phyloP scores from a whole-genome alignment of 2,329 filamentous ascomycete species.

The Chaetomiaceae sp. region DNA sequence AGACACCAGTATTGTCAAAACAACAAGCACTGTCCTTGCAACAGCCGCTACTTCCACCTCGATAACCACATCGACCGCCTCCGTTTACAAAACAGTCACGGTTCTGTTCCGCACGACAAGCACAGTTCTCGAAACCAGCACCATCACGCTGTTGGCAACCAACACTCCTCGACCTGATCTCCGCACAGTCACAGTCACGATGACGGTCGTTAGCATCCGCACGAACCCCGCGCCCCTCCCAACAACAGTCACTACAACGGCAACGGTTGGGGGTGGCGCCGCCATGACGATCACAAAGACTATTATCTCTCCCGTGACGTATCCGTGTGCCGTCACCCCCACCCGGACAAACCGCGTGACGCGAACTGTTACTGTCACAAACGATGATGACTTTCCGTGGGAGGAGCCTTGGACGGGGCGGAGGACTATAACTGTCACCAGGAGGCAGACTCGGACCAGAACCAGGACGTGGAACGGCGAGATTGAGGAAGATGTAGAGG shows the following conservation, averaged over 20 bases:
- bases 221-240: background rate
- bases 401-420: background rate
- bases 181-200: background rate
- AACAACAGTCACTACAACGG: background rate
- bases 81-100: background rate
- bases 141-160: background rate
- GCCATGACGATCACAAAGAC: background rate
- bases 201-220: background rate
- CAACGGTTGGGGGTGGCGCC: background rate
- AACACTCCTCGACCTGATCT: background rate
- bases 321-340: background rate
- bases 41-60: background rate
- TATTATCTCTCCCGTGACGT: background rate
- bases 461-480: background rate
- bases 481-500: background rate
- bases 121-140: background rate
- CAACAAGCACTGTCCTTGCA: background rate
- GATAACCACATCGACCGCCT: background rate
- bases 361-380: background rate
- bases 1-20: background rate
- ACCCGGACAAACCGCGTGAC: background rate
- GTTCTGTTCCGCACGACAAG: background rate
- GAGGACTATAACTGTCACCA: background rate
- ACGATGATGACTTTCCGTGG: background rate
- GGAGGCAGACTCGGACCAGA: background rate